phyloP scores from a whole-genome alignment of 495 filamentous ascomycete species.

The Penicillium maclennaniae region DNA sequence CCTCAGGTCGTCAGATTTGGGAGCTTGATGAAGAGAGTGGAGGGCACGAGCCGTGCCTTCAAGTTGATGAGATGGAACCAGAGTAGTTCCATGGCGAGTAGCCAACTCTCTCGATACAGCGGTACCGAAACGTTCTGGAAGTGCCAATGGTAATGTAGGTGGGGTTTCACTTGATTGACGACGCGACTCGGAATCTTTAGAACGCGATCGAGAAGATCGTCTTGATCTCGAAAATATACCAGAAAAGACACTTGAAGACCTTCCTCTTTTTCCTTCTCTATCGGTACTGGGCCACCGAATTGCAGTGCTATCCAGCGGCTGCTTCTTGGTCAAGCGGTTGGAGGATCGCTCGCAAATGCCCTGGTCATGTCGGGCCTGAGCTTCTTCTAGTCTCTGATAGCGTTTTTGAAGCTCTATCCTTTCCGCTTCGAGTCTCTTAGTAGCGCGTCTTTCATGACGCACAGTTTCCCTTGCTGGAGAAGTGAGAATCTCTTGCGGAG shows the following conservation, averaged over 20 bases:
- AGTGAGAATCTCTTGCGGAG: conserved; percentile 10
- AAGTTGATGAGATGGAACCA: conserved; percentile 17
- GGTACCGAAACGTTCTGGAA: conserved; percentile 35
- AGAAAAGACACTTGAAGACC: conserved; percentile 27
- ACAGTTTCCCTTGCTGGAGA: conserved; percentile 18
- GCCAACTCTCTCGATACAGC: conserved; percentile 33
- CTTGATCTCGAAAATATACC: conserved; percentile 33
- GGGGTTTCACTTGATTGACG: conserved; percentile 14
- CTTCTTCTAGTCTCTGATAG: conserved; percentile 31
- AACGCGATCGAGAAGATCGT: conserved; percentile 31
- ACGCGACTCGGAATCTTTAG: conserved; percentile 14
- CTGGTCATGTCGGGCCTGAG: conserved; percentile 19
- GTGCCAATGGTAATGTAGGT: conserved; percentile 21
- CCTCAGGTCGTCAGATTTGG: conserved; percentile 23
- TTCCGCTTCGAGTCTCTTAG: conserved; percentile 36
- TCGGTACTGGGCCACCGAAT: conserved; percentile 34
- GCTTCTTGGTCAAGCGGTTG: conserved; percentile 39
- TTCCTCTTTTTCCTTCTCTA: conserved; percentile 23
- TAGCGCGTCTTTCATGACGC: conserved; percentile 36
- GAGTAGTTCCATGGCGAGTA: conserved; percentile 24
- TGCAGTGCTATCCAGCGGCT: conserved; percentile 26
- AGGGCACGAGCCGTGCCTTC: conserved; percentile 4
- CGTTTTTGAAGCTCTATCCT: conserved; percentile 37
- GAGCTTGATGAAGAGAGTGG: conserved; percentile 9
- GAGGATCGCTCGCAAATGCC: conserved; percentile 21